Evolutionary conservation across 2,329 filamentous ascomycete species (phyloP).

Genomic region (Botrytis fragariae): DNA sequence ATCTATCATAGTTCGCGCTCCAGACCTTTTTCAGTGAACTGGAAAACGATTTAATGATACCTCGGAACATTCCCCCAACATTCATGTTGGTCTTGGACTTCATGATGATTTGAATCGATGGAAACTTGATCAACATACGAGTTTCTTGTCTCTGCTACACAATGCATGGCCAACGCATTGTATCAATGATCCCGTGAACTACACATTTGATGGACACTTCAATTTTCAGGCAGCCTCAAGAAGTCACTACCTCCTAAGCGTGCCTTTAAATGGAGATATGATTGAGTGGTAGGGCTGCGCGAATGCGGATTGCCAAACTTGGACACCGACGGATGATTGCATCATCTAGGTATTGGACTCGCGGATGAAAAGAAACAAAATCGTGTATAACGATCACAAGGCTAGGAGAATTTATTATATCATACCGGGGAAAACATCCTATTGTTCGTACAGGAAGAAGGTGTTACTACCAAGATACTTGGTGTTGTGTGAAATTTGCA

Average conservation of each 20-base stretch:
- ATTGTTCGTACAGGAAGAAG: neutral
- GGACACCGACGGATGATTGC: conserved; percentile 12
- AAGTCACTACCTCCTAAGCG: neutral
- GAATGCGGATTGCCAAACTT: neutral
- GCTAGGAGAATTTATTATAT: neutral
- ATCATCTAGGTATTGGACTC: conserved; percentile 3
- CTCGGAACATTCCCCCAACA: neutral
- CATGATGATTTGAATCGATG: neutral
- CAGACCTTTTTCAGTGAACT: neutral
- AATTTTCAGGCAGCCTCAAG: neutral
- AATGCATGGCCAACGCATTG: conserved; percentile 17
- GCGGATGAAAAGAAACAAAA: neutral
- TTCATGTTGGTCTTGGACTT: neutral
- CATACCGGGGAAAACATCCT: neutral
- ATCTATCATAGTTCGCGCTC: neutral
- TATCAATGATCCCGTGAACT: conserved; percentile 11
- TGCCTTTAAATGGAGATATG: neutral
- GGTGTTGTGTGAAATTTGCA: neutral
- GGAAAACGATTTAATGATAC: neutral
- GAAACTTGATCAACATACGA: neutral
- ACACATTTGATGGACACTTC: neutral
- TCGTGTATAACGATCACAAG: neutral
- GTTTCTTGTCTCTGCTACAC: neutral
- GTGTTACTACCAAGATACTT: neutral
- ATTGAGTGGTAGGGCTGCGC: conserved; percentile 6